Conservation (phyloP, 1,284 basidiomycete genomes). For the Cryptococcus sp. region DNA sequence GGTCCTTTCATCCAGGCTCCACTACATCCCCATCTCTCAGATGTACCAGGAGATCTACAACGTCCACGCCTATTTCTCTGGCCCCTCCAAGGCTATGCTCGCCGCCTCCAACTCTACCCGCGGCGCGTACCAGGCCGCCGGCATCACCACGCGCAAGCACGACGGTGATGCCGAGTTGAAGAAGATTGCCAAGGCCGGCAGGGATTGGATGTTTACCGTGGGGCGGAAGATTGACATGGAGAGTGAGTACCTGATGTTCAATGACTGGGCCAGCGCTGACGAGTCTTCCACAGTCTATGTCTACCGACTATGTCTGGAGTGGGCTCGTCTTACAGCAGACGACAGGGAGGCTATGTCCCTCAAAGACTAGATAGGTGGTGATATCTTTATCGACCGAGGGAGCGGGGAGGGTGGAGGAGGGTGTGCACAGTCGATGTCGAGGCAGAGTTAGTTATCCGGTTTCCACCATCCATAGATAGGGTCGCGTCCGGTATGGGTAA, state of each 20-base stretch:
- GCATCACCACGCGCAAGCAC: conserved; percentile 49
- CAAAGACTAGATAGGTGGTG: conserved; percentile 17
- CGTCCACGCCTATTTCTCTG: conserved; percentile 84
- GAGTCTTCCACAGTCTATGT: conserved; percentile 55
- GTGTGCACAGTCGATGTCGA: too few relatives aligned
- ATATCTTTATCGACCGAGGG: too few relatives aligned
- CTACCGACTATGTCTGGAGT: conserved; percentile 85
- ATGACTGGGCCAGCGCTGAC: conserved; percentile 48
- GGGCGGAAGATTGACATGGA: conserved; percentile 85
- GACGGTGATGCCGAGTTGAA: conserved; percentile 71
- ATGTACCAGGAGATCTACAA: conserved; percentile 88
- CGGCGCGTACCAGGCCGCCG: conserved; percentile 41
- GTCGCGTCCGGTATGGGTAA: too few relatives aligned
- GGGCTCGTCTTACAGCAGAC: conserved; percentile 76
- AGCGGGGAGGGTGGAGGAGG: too few relatives aligned
- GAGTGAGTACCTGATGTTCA: conserved; percentile 57
- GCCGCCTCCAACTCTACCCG: conserved; percentile 53
- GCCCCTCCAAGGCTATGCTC: conserved; percentile 63
- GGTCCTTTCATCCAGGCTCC: conserved; percentile 58
- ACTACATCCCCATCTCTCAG: conserved; percentile 84
- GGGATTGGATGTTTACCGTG: conserved; percentile 80
- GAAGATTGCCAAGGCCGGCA: conserved; percentile 79
- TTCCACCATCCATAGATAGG: too few relatives aligned
- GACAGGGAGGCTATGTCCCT: conserved; percentile 67
- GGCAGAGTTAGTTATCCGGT: too few relatives aligned